A percentile compares a stretch with the other conserved stretches of the same genome.
These are phyloP conservation scores for Viola odorata DNA, from an alignment of 345 rosid genomes.

Conservation along the genomic window DNA sequence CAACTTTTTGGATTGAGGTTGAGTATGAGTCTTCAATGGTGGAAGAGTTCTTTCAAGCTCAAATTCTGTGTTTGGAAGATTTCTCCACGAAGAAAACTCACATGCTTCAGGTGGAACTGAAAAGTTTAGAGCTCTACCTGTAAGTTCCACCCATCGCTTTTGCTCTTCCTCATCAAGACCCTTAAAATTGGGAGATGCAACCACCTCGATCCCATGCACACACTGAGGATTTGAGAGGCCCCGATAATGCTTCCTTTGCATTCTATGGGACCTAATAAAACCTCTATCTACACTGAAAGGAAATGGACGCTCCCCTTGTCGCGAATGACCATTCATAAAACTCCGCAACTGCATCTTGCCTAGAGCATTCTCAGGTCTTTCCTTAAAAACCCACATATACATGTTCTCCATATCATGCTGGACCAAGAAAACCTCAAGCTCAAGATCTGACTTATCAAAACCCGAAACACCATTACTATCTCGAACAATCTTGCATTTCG, in stretches of 20 bases:
- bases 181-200: constrained; percentile 13
- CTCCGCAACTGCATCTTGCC: constrained; percentile 26
- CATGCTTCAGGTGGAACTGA: constrained; percentile 19
- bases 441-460: constrained; percentile 17
- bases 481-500: constrained; percentile 15
- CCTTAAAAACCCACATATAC: constrained; percentile 23
- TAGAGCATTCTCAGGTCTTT: constrained; percentile 20
- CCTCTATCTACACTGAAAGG: constrained; percentile 14
- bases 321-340: constrained; percentile 22
- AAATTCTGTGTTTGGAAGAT: constrained; percentile 25
- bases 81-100: constrained; percentile 22
- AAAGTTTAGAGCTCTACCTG: constrained; percentile 20
- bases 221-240: constrained; percentile 24
- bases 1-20: constrained; percentile 19
- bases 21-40: constrained; percentile 10
- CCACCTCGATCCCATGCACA: constrained; percentile 22
- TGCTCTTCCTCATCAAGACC: constrained; percentile 25
- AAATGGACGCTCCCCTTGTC: constrained; percentile 22
- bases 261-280: constrained; percentile 19
- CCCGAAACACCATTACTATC: constrained; percentile 16
- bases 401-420: constrained; percentile 24
- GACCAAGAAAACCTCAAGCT: constrained; percentile 16
- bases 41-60: constrained; percentile 23
- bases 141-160: constrained; percentile 28
- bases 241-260: constrained; percentile 20